Base-by-base conservation (phyloP, 2,329 filamentous ascomycete genomes). In the Dichotomopilus funicola region DNA sequence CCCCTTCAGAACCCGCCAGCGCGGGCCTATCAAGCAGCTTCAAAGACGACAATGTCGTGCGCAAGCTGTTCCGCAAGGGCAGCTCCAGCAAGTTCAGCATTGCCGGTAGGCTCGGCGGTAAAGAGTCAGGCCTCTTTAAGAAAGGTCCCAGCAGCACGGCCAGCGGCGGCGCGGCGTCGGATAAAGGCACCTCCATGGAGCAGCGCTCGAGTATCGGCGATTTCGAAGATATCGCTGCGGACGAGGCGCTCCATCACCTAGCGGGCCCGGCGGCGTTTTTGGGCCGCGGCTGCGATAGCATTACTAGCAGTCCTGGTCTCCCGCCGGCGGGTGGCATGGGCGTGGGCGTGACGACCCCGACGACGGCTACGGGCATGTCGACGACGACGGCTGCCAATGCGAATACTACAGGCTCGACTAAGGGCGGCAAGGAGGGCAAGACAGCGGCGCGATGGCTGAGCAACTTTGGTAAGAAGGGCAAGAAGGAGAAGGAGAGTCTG, bases 71-170 rank as follows among this genome's bases (percentile, higher is more conserved):
- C 54, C 79, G 83, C 36, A 86, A 86, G 70, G 80, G 82, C 49
- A 85, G 81, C 66, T 82, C 81, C 6, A 78, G 80, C 68, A 86
- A 86, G 70, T 86, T 86, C 66, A 81, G 80, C 67, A 72, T 85
- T 57, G 77, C 82, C 10, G 81, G 80, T 49, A 68, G 80, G 56
- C 64, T 79, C 67, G 59, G 74, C 66, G 74, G 75, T 51, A 86
- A 82, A 63, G 78, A 80, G 47, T 75, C 76, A 34, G 67, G 72
- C 8, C 68, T 81, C 33, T 82, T 81, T 62, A 82, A 85, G 73
- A 85, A 83, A 63, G 79, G 59, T 3, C 61, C 63, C 8, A 61
- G 63, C 52, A 65, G 78, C 3, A 73, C 78, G 5, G 76, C 80
- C 48, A 83, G 80, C 65, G 74, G 77, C 12, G 75, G 76, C 11